These are phyloP conservation scores for Saccharomyces hybrid DNA, from an alignment of 1,139 yeast genomes.

Conservation along the genomic window DNA sequence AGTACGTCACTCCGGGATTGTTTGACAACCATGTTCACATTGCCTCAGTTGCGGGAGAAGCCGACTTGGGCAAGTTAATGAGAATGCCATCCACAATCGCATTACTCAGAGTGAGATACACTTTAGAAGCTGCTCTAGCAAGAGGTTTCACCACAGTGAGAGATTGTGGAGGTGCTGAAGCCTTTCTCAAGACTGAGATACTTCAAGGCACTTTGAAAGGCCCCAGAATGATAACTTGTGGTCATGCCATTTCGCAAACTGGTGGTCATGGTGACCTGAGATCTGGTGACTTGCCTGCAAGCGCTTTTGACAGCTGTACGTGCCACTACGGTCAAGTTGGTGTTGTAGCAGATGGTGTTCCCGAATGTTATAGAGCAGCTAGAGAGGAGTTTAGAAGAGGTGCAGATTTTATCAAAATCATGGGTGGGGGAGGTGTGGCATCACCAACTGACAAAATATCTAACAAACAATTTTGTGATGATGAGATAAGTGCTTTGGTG, in stretches of 20 bases:
- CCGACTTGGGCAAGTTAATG: conserved; percentile 2
- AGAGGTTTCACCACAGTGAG: conserved; percentile 3
- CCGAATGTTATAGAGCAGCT: conserved; percentile 9
- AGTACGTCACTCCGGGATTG: conserved; percentile 4
- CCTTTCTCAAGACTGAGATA: neutral
- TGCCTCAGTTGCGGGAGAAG: conserved; percentile 3
- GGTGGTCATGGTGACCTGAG: conserved; percentile 11
- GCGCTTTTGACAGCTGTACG: conserved; percentile 7
- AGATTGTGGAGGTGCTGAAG: conserved; percentile 1
- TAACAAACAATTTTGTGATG: conserved; percentile 9
- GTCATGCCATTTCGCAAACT: conserved; percentile 10
- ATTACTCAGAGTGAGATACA: conserved; percentile 3
- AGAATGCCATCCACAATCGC: conserved; percentile 3
- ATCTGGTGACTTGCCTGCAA: conserved; percentile 5
- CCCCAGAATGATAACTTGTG: conserved; percentile 9
- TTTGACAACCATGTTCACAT: conserved; percentile 6
- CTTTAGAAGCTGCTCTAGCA: conserved; percentile 5
- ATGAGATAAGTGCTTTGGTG: conserved; percentile 10
- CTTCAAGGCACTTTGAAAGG: neutral
- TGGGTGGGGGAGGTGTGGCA: conserved; percentile 11
- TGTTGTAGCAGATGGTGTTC: conserved; percentile 9
- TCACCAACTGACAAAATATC: conserved; percentile 10
- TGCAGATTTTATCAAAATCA: conserved; percentile 9
- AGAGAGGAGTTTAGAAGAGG: conserved; percentile 11
- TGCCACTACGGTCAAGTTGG: conserved; percentile 8